Evolutionary conservation across 2,329 filamentous ascomycete species (phyloP), one percentile per base, ranked within the genome.

Genomic region (Penicillium sp.): DNA sequence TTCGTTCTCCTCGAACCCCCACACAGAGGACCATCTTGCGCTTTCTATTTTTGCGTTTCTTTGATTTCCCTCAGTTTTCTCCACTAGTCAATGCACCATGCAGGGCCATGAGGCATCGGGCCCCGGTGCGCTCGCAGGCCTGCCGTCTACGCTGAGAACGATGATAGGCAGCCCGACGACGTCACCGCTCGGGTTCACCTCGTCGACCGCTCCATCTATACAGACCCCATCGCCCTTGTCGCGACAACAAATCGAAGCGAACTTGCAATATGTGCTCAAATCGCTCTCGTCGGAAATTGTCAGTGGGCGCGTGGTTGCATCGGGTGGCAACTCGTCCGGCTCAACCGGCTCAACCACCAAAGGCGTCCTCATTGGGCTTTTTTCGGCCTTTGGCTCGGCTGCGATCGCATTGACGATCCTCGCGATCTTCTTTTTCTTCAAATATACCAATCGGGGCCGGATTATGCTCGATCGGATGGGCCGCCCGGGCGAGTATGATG

Each of bases 391-490:
- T 76, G 93, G 92, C 61, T 96, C 93, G 39, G 93, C 93, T 45
- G 85, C 91, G 31, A 81, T 97, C 57, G 92, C 96, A 61, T 88
- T 91, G 57, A 75, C 96, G 61, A 81, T 96, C 57, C 87, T 93
- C 67, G 81, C 89, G 53, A 79, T 95, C 71, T 87, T 98, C 72
- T 97, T 96, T 77, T 95, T 97, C 79, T 95, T 98, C 77, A 87
- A 90, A 77, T 96, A 96, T 75, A 97, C 93, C 37, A 86, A 83
- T 54, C 89, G 89, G 50, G 93, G 93, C 44, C 87, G 93, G 66
- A 97, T 99, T 71, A 86, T 98, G 62, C 85, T 99, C 66, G 95
- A 99, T 78, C 88, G 93, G 63, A 89, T 99, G 74, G 92, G 92
- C 46, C 85, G 93, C 59, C 95, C 95, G 0, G 95, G 95, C 68